These are phyloP conservation scores for Wickerhamiella alocasiicola DNA, from an alignment of 805 yeast genomes.

Conservation along the genomic window DNA sequence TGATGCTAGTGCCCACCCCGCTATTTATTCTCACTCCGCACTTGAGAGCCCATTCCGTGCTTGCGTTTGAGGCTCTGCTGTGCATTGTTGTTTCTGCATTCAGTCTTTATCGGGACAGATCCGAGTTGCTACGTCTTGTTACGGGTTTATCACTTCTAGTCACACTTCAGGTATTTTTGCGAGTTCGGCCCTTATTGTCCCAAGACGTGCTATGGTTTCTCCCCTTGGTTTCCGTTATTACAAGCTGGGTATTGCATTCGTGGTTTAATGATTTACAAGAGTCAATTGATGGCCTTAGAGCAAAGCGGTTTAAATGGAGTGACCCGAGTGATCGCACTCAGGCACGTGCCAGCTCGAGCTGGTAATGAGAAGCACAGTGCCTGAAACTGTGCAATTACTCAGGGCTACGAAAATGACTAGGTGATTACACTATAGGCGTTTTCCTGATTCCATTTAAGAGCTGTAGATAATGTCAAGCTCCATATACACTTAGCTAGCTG, in stretches of 20 bases:
- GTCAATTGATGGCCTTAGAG: constrained; percentile 15
- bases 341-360: too few relatives aligned
- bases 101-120: constrained; percentile 15
- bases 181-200: constrained; percentile 8
- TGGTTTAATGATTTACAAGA: constrained; percentile 23
- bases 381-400: too few relatives aligned
- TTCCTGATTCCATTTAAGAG: too few relatives aligned
- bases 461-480: too few relatives aligned
- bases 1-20: constrained; percentile 26
- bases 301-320: constrained; percentile 20
- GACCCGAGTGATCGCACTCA: too few relatives aligned
- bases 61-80: constrained; percentile 23
- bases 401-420: too few relatives aligned
- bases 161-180: constrained; percentile 16
- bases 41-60: constrained; percentile 22
- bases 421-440: too few relatives aligned
- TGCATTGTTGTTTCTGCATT: constrained; percentile 20
- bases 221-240: constrained; percentile 21
- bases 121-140: constrained; percentile 13
- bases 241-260: constrained; percentile 18
- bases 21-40: constrained; percentile 22
- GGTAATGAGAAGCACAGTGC: too few relatives aligned
- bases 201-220: constrained; percentile 26
- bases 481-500: too few relatives aligned
- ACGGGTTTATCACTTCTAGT: constrained; percentile 19